These are phyloP conservation scores for Fraxinus anomala DNA, from an alignment of 257 asterid species.

Conservation along the genomic window DNA sequence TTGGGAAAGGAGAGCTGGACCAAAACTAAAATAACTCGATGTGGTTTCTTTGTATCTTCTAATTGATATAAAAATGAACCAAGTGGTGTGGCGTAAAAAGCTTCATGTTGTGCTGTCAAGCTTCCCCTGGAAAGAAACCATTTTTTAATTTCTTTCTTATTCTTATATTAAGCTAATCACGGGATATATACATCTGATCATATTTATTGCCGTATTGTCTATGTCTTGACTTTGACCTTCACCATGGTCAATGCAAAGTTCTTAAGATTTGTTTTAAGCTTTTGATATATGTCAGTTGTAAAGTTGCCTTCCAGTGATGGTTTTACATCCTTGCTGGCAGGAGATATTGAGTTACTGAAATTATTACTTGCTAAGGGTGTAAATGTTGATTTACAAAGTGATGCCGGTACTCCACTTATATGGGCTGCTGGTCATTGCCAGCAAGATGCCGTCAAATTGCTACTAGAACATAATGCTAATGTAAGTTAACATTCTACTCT, in stretches of 20 bases:
- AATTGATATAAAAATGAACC: neutral
- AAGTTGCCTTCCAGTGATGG: conserved; percentile 15
- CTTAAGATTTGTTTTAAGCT: neutral
- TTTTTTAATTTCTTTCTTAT: neutral
- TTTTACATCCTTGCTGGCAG: conserved; percentile 50
- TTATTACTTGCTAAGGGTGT: conserved; percentile 63
- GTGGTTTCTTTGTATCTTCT: neutral
- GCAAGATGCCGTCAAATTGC: conserved; percentile 71
- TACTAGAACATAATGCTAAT: conserved; percentile 76
- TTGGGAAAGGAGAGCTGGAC: neutral
- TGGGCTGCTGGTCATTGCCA: conserved; percentile 99
- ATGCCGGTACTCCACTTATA: conserved; percentile 86
- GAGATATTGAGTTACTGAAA: conserved; percentile 67
- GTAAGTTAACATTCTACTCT: conserved; percentile 43
- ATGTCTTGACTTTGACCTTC: neutral
- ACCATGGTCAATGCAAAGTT: neutral
- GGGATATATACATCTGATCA: too few species aligned
- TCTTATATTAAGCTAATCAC: neutral
- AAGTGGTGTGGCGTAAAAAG: neutral
- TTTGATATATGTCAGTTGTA: conserved; percentile 17
- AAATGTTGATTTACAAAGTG: conserved; percentile 79
- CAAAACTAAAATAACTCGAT: neutral
- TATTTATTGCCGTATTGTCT: neutral
- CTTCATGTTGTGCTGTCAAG: neutral
- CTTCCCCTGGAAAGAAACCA: neutral